Evolutionary conservation across 129 eudicot genomes (phyloP).

Genomic region (Mikania micrantha): DNA sequence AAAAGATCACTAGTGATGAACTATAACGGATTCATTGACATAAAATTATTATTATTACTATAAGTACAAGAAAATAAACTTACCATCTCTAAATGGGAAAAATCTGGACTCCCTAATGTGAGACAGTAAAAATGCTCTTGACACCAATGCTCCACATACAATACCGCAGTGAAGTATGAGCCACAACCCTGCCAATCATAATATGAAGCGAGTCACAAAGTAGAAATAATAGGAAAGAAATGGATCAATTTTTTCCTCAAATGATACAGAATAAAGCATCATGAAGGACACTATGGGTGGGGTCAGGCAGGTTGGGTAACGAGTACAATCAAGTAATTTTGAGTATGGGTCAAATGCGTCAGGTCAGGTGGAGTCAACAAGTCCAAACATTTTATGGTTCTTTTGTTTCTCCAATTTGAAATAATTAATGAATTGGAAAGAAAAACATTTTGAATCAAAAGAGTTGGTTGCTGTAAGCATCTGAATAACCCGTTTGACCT

Average conservation of each 20-base stretch:
- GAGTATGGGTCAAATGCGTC: background rate
- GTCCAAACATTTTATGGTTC: background rate
- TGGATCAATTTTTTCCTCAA: background rate
- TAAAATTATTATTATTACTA: background rate
- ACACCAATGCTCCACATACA: conserved; percentile 99
- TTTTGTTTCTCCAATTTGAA: background rate
- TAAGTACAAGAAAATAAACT: background rate
- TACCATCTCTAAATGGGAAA: conserved; percentile 76
- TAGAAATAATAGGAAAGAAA: background rate
- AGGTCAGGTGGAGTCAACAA: background rate
- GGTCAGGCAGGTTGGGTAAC: background rate
- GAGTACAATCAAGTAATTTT: background rate
- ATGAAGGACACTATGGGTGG: background rate
- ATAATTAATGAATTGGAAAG: background rate
- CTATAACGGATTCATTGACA: background rate
- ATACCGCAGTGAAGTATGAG: conserved; percentile 85
- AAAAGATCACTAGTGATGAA: background rate
- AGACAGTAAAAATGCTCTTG: conserved; percentile 76
- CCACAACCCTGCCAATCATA: conserved; percentile 65
- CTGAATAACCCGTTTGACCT: background rate
- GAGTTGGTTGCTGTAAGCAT: background rate
- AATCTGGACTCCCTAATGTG: conserved; percentile 87
- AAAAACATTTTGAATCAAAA: background rate
- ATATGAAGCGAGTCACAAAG: background rate
- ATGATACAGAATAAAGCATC: background rate